Evolutionary conservation across 139 green algal genomes (phyloP), one percentile per base, ranked within the genome.

Genomic region (Chlorella sp.): DNA sequence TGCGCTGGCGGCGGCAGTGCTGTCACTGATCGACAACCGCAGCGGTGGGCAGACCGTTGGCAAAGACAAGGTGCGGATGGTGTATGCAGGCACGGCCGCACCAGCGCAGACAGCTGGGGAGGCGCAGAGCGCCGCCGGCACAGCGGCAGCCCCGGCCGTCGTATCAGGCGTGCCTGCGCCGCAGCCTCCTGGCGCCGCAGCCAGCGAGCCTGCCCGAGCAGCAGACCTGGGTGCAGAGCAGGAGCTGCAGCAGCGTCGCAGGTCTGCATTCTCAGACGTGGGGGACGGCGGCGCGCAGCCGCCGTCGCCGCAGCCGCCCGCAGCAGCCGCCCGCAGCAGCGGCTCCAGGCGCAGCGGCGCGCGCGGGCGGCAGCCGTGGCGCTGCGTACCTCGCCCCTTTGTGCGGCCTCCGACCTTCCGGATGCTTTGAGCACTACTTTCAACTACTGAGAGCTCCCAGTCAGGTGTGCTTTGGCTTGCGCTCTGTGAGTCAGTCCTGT

Each of bases 241-340:
- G 68, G 9, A 64, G n/a, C 23, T 12, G 69, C 68, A 63, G 53
- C 55, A 67, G 69, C 53, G 55, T 1, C 40, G 53, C 15, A 29
- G 29, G 2, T 75, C 69, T 3, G 69, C 69, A 2, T 75, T 75
- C 41, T 43, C 38, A 35, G 69, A 75, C 17, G 41, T 75, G 9
- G n/a, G 33, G 33, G 31, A 31, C 3, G n/a, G n/a, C n/a, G 67
- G 59, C 36, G 43, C 43, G 65, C 65, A 43, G 67, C 67, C 29
- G 4, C 56, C 23, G 41, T n/a, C 69, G 38, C 69, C 69, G 17
- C 40, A 35, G 36, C 38, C 15, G 69, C 51, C 68, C 38, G 67
- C 33, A 27, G 23, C 9, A 38, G 27, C 38, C 38, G 36, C 36
- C 7, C 46, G 25, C 40, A 67, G 69, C 53, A 53, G 14, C 31